Conservation (phyloP, 495 filamentous ascomycete species). For the Tuber magnatum region DNA sequence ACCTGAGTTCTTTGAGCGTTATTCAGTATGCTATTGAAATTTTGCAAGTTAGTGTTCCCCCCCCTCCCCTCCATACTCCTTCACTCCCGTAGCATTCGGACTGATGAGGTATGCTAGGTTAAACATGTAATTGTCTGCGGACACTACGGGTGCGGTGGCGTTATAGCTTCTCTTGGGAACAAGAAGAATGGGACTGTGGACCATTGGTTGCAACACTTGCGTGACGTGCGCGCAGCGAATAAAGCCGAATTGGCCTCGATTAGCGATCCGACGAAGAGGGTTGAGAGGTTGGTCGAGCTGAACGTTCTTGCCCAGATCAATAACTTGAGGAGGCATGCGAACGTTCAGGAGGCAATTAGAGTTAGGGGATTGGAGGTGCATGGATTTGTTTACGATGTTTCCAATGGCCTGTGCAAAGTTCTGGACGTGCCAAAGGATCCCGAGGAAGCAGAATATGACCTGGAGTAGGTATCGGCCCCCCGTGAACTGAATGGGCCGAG, state of each 20-base stretch:
- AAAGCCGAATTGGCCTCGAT: constrained; percentile 53
- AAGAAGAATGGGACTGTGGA: constrained; percentile 55
- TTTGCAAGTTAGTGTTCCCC: constrained; percentile 45
- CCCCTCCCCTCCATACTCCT: constrained; percentile 1
- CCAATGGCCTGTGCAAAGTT: constrained; percentile 21
- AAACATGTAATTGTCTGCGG: constrained; percentile 62
- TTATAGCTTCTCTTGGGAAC: constrained; percentile 55
- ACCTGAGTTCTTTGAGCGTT: constrained; percentile 57
- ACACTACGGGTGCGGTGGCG: constrained; percentile 59
- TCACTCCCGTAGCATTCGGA: not conserved
- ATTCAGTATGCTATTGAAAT: constrained; percentile 57
- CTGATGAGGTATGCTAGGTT: constrained; percentile 23
- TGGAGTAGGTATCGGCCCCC: not conserved
- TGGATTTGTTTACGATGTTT: constrained; percentile 45
- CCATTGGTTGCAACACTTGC: constrained; percentile 56
- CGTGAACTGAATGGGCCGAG: not conserved
- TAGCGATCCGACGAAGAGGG: constrained; percentile 44
- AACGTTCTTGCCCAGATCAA: constrained; percentile 55
- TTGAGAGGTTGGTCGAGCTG: constrained; percentile 55
- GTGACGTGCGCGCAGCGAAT: constrained; percentile 54
- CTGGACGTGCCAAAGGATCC: constrained; percentile 27
- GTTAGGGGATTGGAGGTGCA: constrained; percentile 67
- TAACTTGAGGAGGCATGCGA: constrained; percentile 55
- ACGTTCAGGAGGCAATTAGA: constrained; percentile 56
- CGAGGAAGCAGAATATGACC: constrained; percentile 26